phyloP scores from a whole-genome alignment of 176 grass and related monocot genomes.

The Tuctoria greenei region DNA sequence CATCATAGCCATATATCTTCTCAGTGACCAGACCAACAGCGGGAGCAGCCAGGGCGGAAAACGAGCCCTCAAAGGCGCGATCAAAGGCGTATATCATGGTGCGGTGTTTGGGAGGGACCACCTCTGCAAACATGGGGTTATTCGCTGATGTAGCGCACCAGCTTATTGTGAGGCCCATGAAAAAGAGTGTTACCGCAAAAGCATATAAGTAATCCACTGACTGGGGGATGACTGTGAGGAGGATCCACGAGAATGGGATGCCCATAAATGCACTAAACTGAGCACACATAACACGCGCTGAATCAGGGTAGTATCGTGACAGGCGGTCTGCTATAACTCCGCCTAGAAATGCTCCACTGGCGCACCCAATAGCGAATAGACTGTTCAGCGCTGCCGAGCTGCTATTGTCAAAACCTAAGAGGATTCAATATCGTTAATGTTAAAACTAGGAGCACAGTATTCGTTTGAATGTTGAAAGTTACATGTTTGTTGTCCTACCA shows the following conservation, averaged over 20 bases:
- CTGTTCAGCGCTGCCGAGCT: constrained; percentile 79
- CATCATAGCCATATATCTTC: constrained; percentile 80
- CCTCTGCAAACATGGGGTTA: constrained; percentile 90
- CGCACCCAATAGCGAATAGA: constrained; percentile 79
- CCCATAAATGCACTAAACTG: constrained; percentile 97
- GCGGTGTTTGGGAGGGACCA: constrained; percentile 71
- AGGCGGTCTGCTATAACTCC: constrained; percentile 72
- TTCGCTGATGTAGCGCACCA: constrained; percentile 82
- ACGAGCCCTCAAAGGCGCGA: constrained; percentile 70
- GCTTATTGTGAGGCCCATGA: constrained; percentile 80
- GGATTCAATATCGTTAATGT: not conserved
- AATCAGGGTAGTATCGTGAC: constrained; percentile 60
- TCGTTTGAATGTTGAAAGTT: not conserved
- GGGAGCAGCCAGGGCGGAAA: constrained; percentile 70
- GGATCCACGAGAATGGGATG: constrained; percentile 84
- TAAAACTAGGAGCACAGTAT: not conserved
- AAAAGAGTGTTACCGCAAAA: constrained; percentile 59
- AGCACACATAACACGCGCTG: constrained; percentile 81
- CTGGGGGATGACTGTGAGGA: constrained; percentile 64
- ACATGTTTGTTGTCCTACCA: constrained; percentile 41
- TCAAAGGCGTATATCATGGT: constrained; percentile 89
- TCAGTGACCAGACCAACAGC: constrained; percentile 66
- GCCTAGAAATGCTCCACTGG: constrained; percentile 66
- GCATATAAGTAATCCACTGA: constrained; percentile 62
- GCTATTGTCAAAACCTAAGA: constrained; percentile 76